A percentile compares a stretch with the other conserved stretches of the same genome.
Conservation (phyloP, 805 yeast genomes). For the Metschnikowia rubicola region DNA sequence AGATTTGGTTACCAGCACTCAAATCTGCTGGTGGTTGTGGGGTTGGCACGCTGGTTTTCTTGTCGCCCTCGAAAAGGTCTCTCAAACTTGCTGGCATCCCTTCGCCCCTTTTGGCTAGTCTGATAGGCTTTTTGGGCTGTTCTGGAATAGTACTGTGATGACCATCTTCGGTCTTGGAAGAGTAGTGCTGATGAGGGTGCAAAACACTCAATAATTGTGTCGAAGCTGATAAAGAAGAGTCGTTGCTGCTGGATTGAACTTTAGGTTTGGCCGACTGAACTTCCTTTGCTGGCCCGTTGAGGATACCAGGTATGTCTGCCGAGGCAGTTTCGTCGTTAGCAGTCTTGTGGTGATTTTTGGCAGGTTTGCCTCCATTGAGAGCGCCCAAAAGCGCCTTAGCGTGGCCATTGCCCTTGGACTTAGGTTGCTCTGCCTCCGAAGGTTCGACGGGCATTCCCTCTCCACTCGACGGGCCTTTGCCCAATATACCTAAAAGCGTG, state of each 20-base stretch:
- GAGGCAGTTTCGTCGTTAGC: slow-evolving; percentile 4
- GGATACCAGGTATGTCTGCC: slow-evolving; percentile 8
- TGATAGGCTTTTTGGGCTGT: slow-evolving; percentile 6
- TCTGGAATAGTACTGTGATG: not conserved
- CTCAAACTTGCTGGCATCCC: slow-evolving; percentile 1
- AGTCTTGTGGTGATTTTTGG: not conserved
- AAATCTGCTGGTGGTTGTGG: slow-evolving; percentile 13
- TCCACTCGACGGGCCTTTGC: slow-evolving; percentile 9
- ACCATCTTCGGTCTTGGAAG: no score
- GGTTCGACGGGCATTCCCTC: not conserved
- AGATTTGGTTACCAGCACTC: slow-evolving; percentile 21
- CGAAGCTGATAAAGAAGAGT: not conserved
- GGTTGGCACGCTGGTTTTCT: not conserved
- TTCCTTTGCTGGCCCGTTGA: slow-evolving; percentile 2
- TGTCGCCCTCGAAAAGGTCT: not conserved
- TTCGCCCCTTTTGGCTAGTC: slow-evolving; percentile 13
- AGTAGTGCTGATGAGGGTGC: not conserved
- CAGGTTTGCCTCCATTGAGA: slow-evolving; percentile 10
- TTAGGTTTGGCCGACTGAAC: not conserved
- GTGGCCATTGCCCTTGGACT: not conserved
- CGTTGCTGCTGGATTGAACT: not conserved
- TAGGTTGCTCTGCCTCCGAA: slow-evolving; percentile 1
- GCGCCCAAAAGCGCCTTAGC: slow-evolving; percentile 18
- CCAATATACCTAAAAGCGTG: slow-evolving; percentile 15
- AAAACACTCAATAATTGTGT: slow-evolving; percentile 7